Evolutionary conservation across 306 rosid genomes (phyloP), one percentile per base, ranked within the genome.

Genomic region (Lupinus albus): DNA sequence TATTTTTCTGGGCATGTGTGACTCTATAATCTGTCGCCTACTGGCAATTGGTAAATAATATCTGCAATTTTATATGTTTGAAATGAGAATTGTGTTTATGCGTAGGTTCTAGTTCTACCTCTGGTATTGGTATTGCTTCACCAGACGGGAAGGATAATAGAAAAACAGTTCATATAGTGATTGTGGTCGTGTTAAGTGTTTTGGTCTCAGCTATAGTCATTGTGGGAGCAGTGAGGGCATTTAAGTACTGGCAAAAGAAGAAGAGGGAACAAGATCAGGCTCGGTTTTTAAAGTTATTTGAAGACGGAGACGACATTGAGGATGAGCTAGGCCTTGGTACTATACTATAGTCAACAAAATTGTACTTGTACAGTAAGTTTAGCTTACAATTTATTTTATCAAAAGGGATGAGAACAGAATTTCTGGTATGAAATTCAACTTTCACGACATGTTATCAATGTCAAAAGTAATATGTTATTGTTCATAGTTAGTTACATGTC

Each of bases 211-310:
- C 79, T 7, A 65, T 80, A 32, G 32, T 77, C n/a, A 38, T 76
- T 42, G 0, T 82, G 17, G 87, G 75, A 63, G 69, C 55, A 4
- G 64, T 81, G 51, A 72, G 53, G 63, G 88, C 68, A 32, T 86
- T 72, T 61, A 93, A 88, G 66, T 85, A 68, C 79, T 86, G 99
- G 97, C 99, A 88, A 72, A 90, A 90, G 86, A 88, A 58, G 85
- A 86, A 75, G 76, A 88, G 99, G 56, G 57, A 84, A 70, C 88
- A 86, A 41, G 99, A 93, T 71, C 99, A 93, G 72, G 94, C 96
- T 78, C 83, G 97, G 74, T 93, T 93, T 74, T 35, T 90, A 53
- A 90, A 90, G 84, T 82, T 93, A 52, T 93, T 93, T 78, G 96
- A 93, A 72, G 99, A 90, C 1, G 93, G 81, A 17, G 97, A 93